These are phyloP conservation scores for Chaetothyriales sp. DNA, from an alignment of 2,329 filamentous ascomycete species.

Conservation along the genomic window DNA sequence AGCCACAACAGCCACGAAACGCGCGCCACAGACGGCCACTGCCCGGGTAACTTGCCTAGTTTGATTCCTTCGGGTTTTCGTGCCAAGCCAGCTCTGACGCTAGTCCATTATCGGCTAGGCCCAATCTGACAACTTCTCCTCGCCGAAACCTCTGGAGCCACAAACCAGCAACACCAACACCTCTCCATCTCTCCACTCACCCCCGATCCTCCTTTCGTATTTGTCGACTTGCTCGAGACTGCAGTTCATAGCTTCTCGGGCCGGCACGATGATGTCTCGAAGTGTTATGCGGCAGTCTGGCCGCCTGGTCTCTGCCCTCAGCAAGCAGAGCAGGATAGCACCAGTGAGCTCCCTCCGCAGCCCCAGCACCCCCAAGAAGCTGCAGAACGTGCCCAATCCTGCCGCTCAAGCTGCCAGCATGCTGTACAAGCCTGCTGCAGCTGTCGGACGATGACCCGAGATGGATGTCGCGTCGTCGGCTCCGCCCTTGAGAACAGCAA, in stretches of 20 bases:
- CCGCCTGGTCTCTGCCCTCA: slow-evolving; percentile 86
- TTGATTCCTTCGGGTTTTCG: not conserved
- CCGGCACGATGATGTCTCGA: slow-evolving; percentile 73
- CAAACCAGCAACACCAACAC: slow-evolving; percentile 2
- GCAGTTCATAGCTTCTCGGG: slow-evolving; percentile 16
- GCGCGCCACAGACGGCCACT: too few relatives aligned
- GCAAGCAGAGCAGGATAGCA: slow-evolving; percentile 79
- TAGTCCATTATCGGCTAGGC: not conserved
- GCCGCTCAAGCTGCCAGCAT: slow-evolving; percentile 14
- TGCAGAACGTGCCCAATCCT: slow-evolving; percentile 26
- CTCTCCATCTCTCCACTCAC: slow-evolving; percentile 23
- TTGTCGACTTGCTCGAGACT: not conserved
- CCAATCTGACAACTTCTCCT: not conserved
- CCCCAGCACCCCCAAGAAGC: slow-evolving; percentile 29
- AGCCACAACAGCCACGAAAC: not conserved
- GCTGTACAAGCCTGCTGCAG: not conserved
- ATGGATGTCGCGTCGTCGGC: not conserved
- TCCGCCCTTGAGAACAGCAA: not conserved
- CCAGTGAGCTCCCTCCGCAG: slow-evolving; percentile 59
- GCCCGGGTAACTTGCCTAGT: not conserved
- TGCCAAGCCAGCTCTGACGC: not conserved
- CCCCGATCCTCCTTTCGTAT: slow-evolving; percentile 23
- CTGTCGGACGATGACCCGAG: not conserved
- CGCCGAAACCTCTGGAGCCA: not conserved
- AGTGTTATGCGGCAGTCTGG: slow-evolving; percentile 94